Conservation (phyloP, 257 asterid species). For the Nicotiana paniculata region DNA sequence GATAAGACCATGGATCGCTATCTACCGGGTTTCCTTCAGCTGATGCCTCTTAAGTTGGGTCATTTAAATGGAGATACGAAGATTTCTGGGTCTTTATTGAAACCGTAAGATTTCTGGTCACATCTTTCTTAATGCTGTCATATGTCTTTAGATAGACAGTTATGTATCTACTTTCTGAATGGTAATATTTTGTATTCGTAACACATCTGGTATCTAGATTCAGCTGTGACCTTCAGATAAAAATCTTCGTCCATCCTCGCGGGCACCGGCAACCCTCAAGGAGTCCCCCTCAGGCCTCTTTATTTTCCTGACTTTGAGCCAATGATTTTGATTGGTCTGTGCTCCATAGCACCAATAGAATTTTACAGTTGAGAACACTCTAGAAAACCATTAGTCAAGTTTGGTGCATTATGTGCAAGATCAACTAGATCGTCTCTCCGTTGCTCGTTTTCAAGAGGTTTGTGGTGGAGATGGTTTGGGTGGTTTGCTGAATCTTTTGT, state of each 20-base stretch:
- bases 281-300: background rate
- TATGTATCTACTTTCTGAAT: slow-evolving; percentile 1
- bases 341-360: background rate
- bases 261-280: background rate
- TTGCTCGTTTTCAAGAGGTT: background rate
- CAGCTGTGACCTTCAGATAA: background rate
- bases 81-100: slow-evolving; percentile 87
- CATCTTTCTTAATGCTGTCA: slow-evolving; percentile 6
- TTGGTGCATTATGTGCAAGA: background rate
- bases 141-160: slow-evolving; percentile 12
- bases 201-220: background rate
- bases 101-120: slow-evolving; percentile 69
- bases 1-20: slow-evolving; percentile 89
- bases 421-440: background rate
- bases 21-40: slow-evolving; percentile 67
- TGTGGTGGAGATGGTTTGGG: background rate
- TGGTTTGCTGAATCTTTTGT: background rate
- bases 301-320: background rate
- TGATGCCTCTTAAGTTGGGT: slow-evolving; percentile 72
- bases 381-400: background rate
- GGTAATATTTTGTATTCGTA: background rate
- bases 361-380: background rate
- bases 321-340: background rate
- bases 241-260: background rate
- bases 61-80: slow-evolving; percentile 95